Base-by-base conservation (phyloP, 1,139 yeast species). In the Geotrichum australiense region DNA sequence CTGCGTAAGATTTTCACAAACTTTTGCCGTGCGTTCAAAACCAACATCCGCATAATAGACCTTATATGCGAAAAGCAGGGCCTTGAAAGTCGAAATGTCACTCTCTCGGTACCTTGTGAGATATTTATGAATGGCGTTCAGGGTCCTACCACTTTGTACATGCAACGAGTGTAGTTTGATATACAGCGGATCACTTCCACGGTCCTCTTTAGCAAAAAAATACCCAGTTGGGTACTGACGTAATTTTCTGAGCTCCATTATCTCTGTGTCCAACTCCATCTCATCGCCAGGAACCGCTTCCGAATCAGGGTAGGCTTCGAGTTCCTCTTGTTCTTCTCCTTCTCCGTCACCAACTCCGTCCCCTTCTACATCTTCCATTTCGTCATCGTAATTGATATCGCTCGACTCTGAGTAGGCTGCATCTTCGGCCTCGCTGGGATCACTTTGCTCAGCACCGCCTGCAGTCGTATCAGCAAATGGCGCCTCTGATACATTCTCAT, bases 11-110 rank as follows among this genome's bases (percentile, higher is more conserved):
- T 65, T 67, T 27, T 72, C 74, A 48, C 79, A 76, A 10, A 74
- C 65, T 41, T 73, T 80, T 39, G 80, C 73, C 1, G 80, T 66
- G 11, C 83, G 68, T 53, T 84, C 94, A 49, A 76, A 71, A 1
- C 95, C 94, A 21, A 83, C 82, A 58, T 87, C 94, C 14, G 84
- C 73, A 50, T 91, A 76, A 87, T 94, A 91, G 8, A 82, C 77
- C 52, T 82, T 78, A 42, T 82, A 60, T 2, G 80, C 80, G 55
- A 78, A 76, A 36, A 87, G 63, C 37, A 81, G 69, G 34, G 78
- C 77, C 52, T 78, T 78, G 58, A 80, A 74, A 15, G 84, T 62
- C 14, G 76, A 75, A n/a, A 85, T 74, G 49, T 85, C 82, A 49
- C 83, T 87, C 42, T 74, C 78, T 44, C 73, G 73, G 42, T 73